Conservation (phyloP, 305 asterid species). For the Striga hermonthica region DNA sequence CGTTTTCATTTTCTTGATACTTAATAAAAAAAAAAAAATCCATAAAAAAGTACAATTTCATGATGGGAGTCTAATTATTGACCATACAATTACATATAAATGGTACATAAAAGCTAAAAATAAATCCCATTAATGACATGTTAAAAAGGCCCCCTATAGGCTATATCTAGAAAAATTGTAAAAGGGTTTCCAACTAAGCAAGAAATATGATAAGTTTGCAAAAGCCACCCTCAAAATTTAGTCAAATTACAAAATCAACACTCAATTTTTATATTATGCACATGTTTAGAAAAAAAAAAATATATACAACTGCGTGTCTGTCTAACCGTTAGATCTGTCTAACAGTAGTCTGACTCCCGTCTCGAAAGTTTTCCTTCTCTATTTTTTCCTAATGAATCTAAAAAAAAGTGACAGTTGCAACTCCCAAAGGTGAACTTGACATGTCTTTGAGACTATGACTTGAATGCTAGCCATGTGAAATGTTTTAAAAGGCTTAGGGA, state of each 20-base stretch:
- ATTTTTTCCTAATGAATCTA: not conserved
- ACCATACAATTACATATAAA: no score
- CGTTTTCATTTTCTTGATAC: not conserved
- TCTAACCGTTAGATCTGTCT: no score
- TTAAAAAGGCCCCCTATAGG: not conserved
- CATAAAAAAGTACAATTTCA: not conserved
- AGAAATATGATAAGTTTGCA: no score
- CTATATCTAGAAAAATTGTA: no score
- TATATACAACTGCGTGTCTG: no score
- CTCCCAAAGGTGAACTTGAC: slow-evolving; percentile 10
- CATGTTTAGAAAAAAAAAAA: no score
- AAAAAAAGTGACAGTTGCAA: slow-evolving; percentile 1
- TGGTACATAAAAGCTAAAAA: no score
- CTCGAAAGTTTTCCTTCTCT: not conserved
- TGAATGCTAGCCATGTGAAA: slow-evolving; percentile 27
- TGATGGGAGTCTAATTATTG: no score
- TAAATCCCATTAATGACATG: not conserved
- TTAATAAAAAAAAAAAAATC: not conserved
- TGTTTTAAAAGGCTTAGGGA: not conserved
- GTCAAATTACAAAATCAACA: not conserved
- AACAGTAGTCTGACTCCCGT: no score
- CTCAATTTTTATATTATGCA: not conserved
- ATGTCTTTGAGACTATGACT: slow-evolving; percentile 5
- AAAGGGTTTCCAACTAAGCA: no score
- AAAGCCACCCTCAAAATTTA: not conserved